phyloP scores from a whole-genome alignment of 805 yeast species.

The Wickerhamomyces chambardii region DNA sequence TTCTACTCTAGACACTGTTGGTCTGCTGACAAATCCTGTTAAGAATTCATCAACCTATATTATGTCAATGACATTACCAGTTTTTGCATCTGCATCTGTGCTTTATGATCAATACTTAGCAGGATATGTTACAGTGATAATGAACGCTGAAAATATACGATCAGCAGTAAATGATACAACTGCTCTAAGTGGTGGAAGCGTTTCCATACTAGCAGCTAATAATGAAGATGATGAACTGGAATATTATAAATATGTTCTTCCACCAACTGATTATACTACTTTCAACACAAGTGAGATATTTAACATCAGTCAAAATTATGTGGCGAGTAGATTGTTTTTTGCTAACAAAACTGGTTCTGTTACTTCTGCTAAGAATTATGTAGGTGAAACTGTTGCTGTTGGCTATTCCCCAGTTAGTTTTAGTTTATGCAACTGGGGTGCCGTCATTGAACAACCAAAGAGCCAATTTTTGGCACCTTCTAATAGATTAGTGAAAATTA shows the following conservation, averaged over 20 bases:
- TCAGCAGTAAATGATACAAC: constrained; percentile 31
- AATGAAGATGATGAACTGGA: constrained; percentile 13
- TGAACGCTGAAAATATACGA: constrained; percentile 34
- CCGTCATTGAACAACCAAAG: constrained; percentile 58
- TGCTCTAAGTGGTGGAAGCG: constrained; percentile 27
- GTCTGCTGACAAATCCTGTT: constrained; percentile 63
- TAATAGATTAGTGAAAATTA: constrained; percentile 51
- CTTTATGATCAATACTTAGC: constrained; percentile 46
- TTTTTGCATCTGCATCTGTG: constrained; percentile 66
- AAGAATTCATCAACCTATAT: constrained; percentile 35
- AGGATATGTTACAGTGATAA: constrained; percentile 61
- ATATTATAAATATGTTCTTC: constrained; percentile 32
- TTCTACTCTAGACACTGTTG: constrained; percentile 29
- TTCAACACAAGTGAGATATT: constrained; percentile 14
- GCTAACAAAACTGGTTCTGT: constrained; percentile 31
- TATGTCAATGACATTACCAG: constrained; percentile 72
- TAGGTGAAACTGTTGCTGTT: constrained; percentile 35
- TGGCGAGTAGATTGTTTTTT: constrained; percentile 25
- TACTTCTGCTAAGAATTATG: constrained; percentile 26
- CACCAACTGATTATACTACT: constrained; percentile 18
- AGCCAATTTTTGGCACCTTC: constrained; percentile 55
- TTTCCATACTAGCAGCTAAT: constrained; percentile 21
- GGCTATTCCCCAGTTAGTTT: constrained; percentile 44
- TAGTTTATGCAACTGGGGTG: constrained; percentile 53
- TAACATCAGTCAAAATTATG: constrained; percentile 20